Base-by-base conservation (phyloP, 306 rosid species). In the Elaeagnus macrophylla region DNA sequence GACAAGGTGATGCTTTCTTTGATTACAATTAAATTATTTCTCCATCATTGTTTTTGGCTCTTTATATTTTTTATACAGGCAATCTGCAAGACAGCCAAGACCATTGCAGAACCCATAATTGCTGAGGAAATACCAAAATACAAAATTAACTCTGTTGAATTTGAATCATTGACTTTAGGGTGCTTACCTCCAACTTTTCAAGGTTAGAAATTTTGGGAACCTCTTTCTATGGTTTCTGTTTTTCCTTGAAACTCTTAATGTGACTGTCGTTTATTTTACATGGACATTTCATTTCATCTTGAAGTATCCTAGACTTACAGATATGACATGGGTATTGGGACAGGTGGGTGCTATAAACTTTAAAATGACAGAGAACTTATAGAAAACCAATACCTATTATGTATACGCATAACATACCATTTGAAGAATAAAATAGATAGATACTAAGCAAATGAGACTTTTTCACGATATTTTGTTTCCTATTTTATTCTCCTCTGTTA, bases 171-270 rank as follows among this genome's bases (percentile, higher is more conserved):
- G 50, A 85, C 97, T 8, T 54, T 89, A 12, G 97, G 97, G 59
- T 56, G 81, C 38, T 67, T 89, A 57, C 97, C 95, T 1, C 97
- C 94, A 51, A 85, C 95, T 62, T 89, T 89, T 74, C 97, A 89
- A 77, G 97, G 95, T 89, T 66, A 15, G 66, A 39, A 5, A 53
- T 61, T 7, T 52, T 67, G 40, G 18, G 19, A 52, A 48, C 51
- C 43, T 57, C 54, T 70, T 52, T 59, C 7, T 46, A 36, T 16
- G 36, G 49, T 41, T 59, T 56, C 20, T 56, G n/a, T 35, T 15
- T 44, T 50, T 38, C 7, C 39, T 13, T 55, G 44, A 45, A 43
- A 53, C 17, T 46, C n/a, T 6, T 11, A 3, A 4, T 44, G 15
- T 44, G 48, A 12, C 15, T n/a, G n/a, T n/a, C n/a, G n/a, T n/a